Evolutionary conservation across 495 filamentous ascomycete genomes (phyloP).

Genomic region (Schizothecium vesticola): DNA sequence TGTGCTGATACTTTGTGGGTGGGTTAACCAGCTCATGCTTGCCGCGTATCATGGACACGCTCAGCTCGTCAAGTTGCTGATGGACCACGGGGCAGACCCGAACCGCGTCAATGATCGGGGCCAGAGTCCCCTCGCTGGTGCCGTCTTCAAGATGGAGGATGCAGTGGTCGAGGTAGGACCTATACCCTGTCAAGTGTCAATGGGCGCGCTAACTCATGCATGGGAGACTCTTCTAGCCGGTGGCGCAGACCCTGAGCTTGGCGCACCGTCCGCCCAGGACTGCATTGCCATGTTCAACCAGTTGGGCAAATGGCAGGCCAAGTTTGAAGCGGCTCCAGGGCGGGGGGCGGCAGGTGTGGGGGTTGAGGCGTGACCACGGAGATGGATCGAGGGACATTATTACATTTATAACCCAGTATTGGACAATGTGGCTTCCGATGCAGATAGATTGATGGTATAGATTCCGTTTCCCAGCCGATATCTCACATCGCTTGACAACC

Average conservation of each 20-base stretch:
- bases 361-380: not conserved
- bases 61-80: slow-evolving; percentile 44
- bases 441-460: not conserved
- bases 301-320: slow-evolving; percentile 43
- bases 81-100: slow-evolving; percentile 47
- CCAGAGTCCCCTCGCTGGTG: slow-evolving; percentile 51
- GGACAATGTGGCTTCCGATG: not conserved
- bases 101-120: slow-evolving; percentile 49
- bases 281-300: slow-evolving; percentile 48
- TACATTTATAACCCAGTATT: not conserved
- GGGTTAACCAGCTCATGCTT: slow-evolving; percentile 46
- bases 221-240: slow-evolving; percentile 38
- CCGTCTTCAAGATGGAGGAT: slow-evolving; percentile 51
- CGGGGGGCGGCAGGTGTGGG: slow-evolving; percentile 29
- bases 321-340: slow-evolving; percentile 42
- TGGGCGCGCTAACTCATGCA: not conserved
- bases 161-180: slow-evolving; percentile 40
- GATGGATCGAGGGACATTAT: not conserved
- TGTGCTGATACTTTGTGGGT: not conserved
- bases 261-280: slow-evolving; percentile 42
- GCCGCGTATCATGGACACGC: slow-evolving; percentile 52
- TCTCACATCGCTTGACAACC: not conserved
- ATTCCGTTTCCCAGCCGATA: not conserved
- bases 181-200: not conserved
- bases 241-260: slow-evolving; percentile 48